A percentile compares a stretch with the other conserved stretches of the same genome.
Conservation (phyloP, 257 asterid genomes). For the Rauvolfia tetraphylla region DNA sequence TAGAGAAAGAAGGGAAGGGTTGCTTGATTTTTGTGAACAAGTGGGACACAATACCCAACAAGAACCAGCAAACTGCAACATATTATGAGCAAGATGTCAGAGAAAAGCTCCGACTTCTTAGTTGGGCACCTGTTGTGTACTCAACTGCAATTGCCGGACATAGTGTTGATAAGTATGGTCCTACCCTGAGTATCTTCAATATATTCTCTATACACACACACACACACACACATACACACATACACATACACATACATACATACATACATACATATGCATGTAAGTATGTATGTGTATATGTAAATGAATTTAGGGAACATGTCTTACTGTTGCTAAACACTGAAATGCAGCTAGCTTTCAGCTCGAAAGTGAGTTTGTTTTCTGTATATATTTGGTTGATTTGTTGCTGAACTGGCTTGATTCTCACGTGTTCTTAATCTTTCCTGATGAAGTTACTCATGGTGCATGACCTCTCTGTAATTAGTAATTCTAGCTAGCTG, state of each 20-base stretch:
- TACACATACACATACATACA: no score
- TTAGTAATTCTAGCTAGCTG: neutral
- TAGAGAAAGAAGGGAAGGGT: constrained; percentile 94
- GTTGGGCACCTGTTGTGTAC: constrained; percentile 96
- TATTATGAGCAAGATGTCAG: constrained; percentile 86
- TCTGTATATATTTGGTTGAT: no score
- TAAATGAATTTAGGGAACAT: neutral
- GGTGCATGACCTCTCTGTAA: neutral
- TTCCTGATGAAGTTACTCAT: neutral
- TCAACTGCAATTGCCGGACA: constrained; percentile 83
- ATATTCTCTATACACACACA: neutral
- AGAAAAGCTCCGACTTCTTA: constrained; percentile 76
- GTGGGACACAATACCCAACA: constrained; percentile 98
- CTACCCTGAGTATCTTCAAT: constrained; percentile 9
- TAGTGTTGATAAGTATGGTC: constrained; percentile 73
- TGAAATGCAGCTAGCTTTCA: neutral
- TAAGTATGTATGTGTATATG: no score
- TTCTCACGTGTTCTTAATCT: neutral
- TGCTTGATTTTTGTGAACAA: constrained; percentile 94
- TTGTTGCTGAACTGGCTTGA: no score
- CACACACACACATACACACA: no score
- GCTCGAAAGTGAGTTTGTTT: neutral
- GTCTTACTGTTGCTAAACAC: no score
- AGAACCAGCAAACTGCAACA: constrained; percentile 70
- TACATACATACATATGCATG: no score